Evolutionary conservation across 768 basidiomycete species (phyloP), one percentile per base, ranked within the genome.

Genomic region (Kwoniella sp.): DNA sequence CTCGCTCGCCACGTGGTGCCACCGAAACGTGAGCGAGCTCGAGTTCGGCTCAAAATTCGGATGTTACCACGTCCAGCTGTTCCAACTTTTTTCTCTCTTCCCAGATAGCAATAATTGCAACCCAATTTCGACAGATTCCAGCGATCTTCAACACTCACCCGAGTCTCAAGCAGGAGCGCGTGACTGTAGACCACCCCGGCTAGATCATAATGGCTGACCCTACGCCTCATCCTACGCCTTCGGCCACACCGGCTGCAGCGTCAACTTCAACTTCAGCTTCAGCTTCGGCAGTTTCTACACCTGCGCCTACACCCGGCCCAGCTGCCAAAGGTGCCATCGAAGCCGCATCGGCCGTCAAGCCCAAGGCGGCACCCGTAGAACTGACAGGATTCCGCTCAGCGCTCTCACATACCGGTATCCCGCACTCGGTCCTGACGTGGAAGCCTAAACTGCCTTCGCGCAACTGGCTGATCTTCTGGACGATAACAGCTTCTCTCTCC

Each of bases 401-500:
- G 17, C 76, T 83, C 22, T 75, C 79, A 69, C 79, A 83, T 71
- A 82, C 86, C 23, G 86, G 86, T 50, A 83, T 87, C 30, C 86
- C 86, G 25, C 84, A 87, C 17, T 89, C 89, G 55, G 92, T 92
- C 86, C 84, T 96, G 45, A 86, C 88, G 70, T 91, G 90, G 78
- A 86, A 90, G 37, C 94, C 93, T 1, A 87, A 86, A 68, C 85
- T 94, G 17, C 95, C 94, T 2, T 92, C 91, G 0, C 86, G 92
- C 67, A 96, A 96, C 73, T 94, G 92, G 93, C 86, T 92, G 70
- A 93, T 95, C 74, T 97, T 98, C 83, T 85, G 93, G 62, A 84
- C 87, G 29, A 92, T 95, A 74, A 96, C 97, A 82, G 85, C 92
- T 61, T 84, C 87, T 26, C 81, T 92, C 71, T 88, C 91, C 3